Conservation (phyloP, 352 stramenopile species). For the Phytophthora pistaciae region DNA sequence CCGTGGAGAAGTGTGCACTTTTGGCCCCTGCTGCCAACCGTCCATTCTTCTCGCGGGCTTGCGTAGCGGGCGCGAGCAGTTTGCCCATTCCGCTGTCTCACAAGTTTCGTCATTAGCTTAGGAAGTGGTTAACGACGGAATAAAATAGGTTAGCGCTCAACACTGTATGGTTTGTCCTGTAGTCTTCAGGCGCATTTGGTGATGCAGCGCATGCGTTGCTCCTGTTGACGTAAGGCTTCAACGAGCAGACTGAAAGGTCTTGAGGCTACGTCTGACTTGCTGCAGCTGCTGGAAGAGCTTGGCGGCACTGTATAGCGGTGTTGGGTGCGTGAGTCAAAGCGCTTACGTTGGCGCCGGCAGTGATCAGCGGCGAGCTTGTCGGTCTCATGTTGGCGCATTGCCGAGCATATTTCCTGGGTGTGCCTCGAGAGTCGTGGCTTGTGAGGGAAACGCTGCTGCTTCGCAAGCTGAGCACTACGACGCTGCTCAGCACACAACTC, state of each 20-base stretch:
- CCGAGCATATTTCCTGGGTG: constrained; percentile 36
- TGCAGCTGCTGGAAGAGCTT: neutral
- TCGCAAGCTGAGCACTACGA: constrained; percentile 9
- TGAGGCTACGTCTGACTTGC: neutral
- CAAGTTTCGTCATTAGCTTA: constrained; percentile 35
- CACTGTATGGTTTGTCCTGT: constrained; percentile 1
- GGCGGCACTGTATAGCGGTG: constrained; percentile 13
- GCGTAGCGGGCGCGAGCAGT: constrained; percentile 32
- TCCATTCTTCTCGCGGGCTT: constrained; percentile 44
- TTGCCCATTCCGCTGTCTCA: constrained; percentile 42
- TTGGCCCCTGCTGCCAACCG: constrained; percentile 48
- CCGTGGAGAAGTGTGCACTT: constrained; percentile 41
- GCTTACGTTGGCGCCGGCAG: constrained; percentile 9
- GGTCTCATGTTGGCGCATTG: constrained; percentile 10
- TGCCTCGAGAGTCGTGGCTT: constrained; percentile 37
- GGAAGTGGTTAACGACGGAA: constrained; percentile 44
- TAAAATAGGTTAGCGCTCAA: constrained; percentile 45
- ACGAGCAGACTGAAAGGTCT: constrained; percentile 10
- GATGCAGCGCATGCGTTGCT: constrained; percentile 15
- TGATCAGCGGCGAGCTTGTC: constrained; percentile 9
- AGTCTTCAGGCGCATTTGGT: constrained; percentile 6
- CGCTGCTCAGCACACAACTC: constrained; percentile 2
- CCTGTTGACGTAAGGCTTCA: constrained; percentile 13
- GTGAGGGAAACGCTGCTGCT: constrained; percentile 29
- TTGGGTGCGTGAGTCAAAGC: neutral